A percentile compares a stretch with the other conserved stretches of the same genome.
Evolutionary conservation across 129 eudicot species (phyloP).

Genomic region (Artemisia annua): DNA sequence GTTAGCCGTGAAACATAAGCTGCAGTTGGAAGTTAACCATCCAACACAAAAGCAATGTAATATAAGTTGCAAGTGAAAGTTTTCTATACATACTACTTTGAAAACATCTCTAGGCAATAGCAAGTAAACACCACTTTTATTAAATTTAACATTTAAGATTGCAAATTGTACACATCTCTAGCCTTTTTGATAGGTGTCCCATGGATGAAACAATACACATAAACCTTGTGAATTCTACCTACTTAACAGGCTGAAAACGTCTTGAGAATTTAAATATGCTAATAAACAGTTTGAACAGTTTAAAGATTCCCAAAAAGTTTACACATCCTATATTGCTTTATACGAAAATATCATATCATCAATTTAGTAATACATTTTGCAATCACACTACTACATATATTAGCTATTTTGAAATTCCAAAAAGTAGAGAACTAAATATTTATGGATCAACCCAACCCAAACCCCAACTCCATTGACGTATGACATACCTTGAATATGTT

Average conservation of each 20-base stretch:
- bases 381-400: neutral
- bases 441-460: neutral
- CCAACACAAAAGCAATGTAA: too few relatives aligned
- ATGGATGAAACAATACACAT: neutral
- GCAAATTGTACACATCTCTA: neutral
- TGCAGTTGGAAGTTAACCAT: too few relatives aligned
- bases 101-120: too few relatives aligned
- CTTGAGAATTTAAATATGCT: neutral
- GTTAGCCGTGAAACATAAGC: too few relatives aligned
- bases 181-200: neutral
- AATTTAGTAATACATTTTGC: neutral
- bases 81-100: too few relatives aligned
- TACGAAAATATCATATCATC: neutral
- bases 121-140: too few relatives aligned
- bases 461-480: neutral
- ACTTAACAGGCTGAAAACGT: neutral
- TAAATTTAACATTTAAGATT: too few relatives aligned
- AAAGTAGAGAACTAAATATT: neutral
- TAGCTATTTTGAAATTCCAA: neutral
- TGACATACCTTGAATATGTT: too few relatives aligned
- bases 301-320: neutral
- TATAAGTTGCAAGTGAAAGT: too few relatives aligned
- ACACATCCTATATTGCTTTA: neutral
- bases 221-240: neutral
- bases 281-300: neutral